Evolutionary conservation across 345 rosid genomes (phyloP), one percentile per base, ranked within the genome.

Genomic region (Gossypium stocksii): DNA sequence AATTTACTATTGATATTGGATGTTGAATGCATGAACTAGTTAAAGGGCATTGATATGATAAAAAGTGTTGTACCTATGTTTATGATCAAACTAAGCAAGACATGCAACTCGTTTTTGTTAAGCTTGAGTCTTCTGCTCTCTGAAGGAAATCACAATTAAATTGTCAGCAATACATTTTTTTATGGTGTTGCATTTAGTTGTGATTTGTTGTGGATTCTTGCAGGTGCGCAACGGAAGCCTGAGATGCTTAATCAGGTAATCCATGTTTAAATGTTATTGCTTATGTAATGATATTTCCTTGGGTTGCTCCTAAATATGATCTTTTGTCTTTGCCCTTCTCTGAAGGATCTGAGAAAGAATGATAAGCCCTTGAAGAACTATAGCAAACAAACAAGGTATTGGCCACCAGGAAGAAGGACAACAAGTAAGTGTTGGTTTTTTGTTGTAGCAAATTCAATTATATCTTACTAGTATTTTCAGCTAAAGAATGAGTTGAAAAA

Each of bases 391-490:
- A 78, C 83, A 43, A 91, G 74, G 75, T 93, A 93, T 85, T 89
- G 78, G 57, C 91, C 91, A 29, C 94, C 89, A 1, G 94, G 90
- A 79, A 89, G 84, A 88, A 91, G 81, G 80, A 89, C 86, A 78
- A 91, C 91, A 61, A 70, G 98, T 94, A 89, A 88, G 97, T 78
- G 16, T 5, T 52, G 14, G 46, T 5, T 22, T 9, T 56, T 56
- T 20, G 25, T 56, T 19, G 9, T 19, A 19, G 20, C 20, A 19
- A n/a, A 19, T 73, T 17, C 15, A 44, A 23, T 38, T 9, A 45
- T 58, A 15, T 23, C 17, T 20, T 48, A 12, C 11, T 41, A 64
- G 51, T 41, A 65, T 65, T 13, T 19, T 3, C 46, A 45, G 62
- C 41, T 4, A 14, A 11, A 14, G 61, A n/a, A 53, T 46, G 34